phyloP scores from a whole-genome alignment of 2,329 filamentous ascomycete species.

The Epicoccum nigrum region DNA sequence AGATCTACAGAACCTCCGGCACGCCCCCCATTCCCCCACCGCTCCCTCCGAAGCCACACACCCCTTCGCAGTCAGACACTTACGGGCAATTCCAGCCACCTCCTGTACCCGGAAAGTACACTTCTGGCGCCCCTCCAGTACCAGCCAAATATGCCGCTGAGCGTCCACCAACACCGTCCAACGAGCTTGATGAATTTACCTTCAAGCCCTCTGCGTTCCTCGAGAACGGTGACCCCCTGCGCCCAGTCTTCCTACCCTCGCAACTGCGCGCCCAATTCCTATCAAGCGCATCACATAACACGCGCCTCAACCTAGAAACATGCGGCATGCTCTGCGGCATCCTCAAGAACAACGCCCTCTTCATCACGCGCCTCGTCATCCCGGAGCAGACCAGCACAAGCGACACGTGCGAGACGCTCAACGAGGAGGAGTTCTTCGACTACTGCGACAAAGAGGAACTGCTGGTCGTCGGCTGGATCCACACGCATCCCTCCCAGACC shows the following conservation, averaged over 20 bases:
- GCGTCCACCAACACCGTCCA: constrained; percentile 36
- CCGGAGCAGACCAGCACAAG: constrained; percentile 88
- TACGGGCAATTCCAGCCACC: constrained; percentile 30
- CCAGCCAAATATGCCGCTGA: constrained; percentile 37
- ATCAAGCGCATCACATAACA: constrained; percentile 75
- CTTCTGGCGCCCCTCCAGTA: constrained; percentile 32
- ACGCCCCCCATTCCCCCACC: constrained; percentile 32
- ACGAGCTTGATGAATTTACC: constrained; percentile 68
- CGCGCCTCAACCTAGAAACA: constrained; percentile 82
- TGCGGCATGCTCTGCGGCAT: constrained; percentile 94
- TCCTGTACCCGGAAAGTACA: constrained; percentile 41
- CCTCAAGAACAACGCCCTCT: constrained; percentile 88
- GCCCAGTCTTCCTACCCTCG: constrained; percentile 84
- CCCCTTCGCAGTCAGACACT: constrained; percentile 21
- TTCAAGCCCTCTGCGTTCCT: constrained; percentile 87
- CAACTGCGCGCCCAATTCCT: constrained; percentile 78
- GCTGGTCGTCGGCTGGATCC: constrained; percentile 93
- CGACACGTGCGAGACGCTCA: constrained; percentile 93
- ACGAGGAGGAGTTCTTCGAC: constrained; percentile 83
- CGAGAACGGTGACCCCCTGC: constrained; percentile 84
- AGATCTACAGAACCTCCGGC: constrained; percentile 34
- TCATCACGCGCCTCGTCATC: constrained; percentile 86
- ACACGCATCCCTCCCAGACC: constrained; percentile 94
- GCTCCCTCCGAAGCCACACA: constrained; percentile 37
- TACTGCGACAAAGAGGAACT: constrained; percentile 86